Evolutionary conservation across 305 asterid genomes (phyloP), one percentile per base, ranked within the genome.

Genomic region (Solanum aculeatissimum): DNA sequence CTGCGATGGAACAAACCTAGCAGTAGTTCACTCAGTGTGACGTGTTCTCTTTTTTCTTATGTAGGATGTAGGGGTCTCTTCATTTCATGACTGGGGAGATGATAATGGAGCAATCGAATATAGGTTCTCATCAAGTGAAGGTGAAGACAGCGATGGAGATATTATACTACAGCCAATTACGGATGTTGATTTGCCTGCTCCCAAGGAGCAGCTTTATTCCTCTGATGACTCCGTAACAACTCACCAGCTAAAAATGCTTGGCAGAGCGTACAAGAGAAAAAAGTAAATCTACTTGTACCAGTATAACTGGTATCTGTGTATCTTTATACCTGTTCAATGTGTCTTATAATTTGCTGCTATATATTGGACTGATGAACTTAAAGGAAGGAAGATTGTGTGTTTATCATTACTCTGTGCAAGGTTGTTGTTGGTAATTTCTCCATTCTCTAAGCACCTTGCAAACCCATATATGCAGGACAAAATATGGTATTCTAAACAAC

Each of bases 81-180:
- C 94, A 53, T 45, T 89, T 81, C 84, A 88, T 84, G 95, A 93
- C 82, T 92, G 93, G 97, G 96, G 87, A 21, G 93, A 89, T 81
- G 90, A 58, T 85, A 89, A 86, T 81, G 81, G 86, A 45, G 84
- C 91, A 4, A 75, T 75, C 80, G 97, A 86, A 65, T 90, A 88
- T 86, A 79, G 87, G 43, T 85, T 85, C 72, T 93, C 95, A 32
- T 93, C 99, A 13, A 95, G 97, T 80, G 98, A 95, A 57, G 95
- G 95, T 81, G 99, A 96, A 86, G 94, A 90, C 66, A 96, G 98
- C 88, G 98, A 96, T 68, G 95, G 92, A 27, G 98, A 96, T 69
- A 79, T 89, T 66, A 74, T 88, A 55, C 90, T 96, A 86, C 95
- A 93, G 87, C 97, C 98, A 85, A 91, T 94, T 81, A 86, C 96